Percentiles rank a stretch among this genome's conserved stretches.
These are phyloP conservation scores for Saccharata proteae DNA, from an alignment of 2,329 filamentous ascomycete genomes.

Conservation along the genomic window DNA sequence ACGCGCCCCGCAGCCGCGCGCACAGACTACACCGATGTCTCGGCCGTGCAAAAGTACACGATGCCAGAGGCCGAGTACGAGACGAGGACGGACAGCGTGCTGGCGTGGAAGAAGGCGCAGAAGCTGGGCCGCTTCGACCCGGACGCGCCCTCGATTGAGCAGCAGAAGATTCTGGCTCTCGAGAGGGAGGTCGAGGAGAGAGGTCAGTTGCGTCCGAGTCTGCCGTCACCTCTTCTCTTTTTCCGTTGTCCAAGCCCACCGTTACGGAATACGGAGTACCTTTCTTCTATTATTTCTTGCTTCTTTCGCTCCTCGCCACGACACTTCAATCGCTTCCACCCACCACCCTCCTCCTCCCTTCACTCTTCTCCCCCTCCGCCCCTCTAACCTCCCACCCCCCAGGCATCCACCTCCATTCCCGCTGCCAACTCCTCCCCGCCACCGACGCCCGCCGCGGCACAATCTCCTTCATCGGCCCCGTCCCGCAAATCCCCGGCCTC, in stretches of 20 bases:
- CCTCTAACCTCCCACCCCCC: not conserved
- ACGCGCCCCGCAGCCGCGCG: constrained; percentile 63
- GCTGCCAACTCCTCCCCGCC: constrained; percentile 39
- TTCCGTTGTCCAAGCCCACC: not conserved
- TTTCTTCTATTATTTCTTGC: too few species aligned
- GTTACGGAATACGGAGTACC: too few species aligned
- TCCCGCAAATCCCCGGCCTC: constrained; percentile 60
- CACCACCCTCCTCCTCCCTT: not conserved
- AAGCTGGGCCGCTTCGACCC: constrained; percentile 96
- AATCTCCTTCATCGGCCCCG: constrained; percentile 59
- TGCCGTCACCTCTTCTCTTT: not conserved
- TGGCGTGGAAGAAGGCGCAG: constrained; percentile 91
- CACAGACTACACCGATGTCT: constrained; percentile 70
- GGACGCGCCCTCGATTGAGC: constrained; percentile 59
- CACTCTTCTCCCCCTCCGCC: not conserved
- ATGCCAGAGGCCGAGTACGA: constrained; percentile 83
- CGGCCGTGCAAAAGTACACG: constrained; percentile 75
- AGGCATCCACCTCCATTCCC: constrained; percentile 31
- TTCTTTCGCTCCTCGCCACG: too few species aligned
- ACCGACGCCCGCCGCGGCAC: constrained; percentile 59
- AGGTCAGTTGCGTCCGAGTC: too few species aligned
- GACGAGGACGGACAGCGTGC: constrained; percentile 71
- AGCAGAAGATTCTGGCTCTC: constrained; percentile 57
- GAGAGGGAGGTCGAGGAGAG: constrained; percentile 58
- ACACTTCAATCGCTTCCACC: too few species aligned